These are phyloP conservation scores for Laburnicola sp. DNA, from an alignment of 2,329 filamentous ascomycete species.

Conservation along the genomic window DNA sequence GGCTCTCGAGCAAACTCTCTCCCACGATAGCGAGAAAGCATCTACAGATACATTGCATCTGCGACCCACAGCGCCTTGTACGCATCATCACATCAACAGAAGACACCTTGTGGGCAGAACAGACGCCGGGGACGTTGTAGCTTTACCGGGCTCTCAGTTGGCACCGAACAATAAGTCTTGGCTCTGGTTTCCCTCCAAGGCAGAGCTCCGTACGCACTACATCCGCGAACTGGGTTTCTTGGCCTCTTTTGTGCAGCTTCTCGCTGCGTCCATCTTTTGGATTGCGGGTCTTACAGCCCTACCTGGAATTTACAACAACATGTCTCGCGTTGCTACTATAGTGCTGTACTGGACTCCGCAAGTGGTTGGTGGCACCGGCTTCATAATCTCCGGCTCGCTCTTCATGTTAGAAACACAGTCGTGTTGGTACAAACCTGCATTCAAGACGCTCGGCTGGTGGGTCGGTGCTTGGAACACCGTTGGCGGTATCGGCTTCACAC, in stretches of 20 bases:
- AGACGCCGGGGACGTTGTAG: background rate
- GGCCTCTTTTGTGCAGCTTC: conserved; percentile 59
- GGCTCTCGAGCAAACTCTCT: conserved; percentile 60
- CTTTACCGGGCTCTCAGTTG: background rate
- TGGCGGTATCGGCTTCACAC: conserved; percentile 64
- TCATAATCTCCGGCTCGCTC: conserved; percentile 60
- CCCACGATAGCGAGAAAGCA: conserved; percentile 27
- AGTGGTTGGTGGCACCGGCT: conserved; percentile 64
- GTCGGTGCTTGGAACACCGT: conserved; percentile 68
- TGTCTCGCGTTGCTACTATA: conserved; percentile 54
- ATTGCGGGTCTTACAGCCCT: conserved; percentile 64
- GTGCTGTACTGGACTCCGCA: conserved; percentile 66
- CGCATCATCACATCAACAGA: conserved; percentile 44
- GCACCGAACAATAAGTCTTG: conserved; percentile 41
- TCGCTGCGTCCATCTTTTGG: conserved; percentile 66
- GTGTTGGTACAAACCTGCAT: conserved; percentile 64
- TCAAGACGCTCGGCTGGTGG: conserved; percentile 64
- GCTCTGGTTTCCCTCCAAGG: conserved; percentile 62
- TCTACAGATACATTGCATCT: conserved; percentile 13
- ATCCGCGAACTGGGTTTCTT: conserved; percentile 66
- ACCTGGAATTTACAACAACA: conserved; percentile 57
- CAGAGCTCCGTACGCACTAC: conserved; percentile 63
- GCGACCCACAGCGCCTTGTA: conserved; percentile 28
- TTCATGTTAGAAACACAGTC: conserved; percentile 70
- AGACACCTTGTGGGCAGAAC: conserved; percentile 33